phyloP scores from a whole-genome alignment of 164 flowering plant genomes.

The Piper longum region DNA sequence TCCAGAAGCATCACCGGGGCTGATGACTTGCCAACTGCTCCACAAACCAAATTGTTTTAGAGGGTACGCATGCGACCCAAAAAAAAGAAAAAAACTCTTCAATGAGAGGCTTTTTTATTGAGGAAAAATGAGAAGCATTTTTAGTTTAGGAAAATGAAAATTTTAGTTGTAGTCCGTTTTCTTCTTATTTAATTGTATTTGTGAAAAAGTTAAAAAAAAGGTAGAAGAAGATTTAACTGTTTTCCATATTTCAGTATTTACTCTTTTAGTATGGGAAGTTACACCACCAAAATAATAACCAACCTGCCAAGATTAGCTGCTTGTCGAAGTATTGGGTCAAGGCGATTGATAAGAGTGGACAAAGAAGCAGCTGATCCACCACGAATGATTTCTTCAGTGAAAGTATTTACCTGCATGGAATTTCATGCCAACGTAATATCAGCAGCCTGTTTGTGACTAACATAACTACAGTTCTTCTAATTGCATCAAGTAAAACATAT shows the following conservation, averaged over 20 bases:
- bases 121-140: neutral
- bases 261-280: too few species aligned
- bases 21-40: slow-evolving; percentile 98
- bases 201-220: too few species aligned
- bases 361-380: slow-evolving; percentile 97
- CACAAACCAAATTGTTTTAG: neutral
- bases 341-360: slow-evolving; percentile 79
- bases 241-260: too few species aligned
- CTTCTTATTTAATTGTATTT: neutral
- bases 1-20: slow-evolving; percentile 86
- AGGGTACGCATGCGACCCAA: neutral
- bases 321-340: slow-evolving; percentile 84
- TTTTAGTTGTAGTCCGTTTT: too few species aligned
- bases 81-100: too few species aligned
- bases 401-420: slow-evolving; percentile 59
- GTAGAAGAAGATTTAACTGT: too few species aligned
- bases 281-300: neutral
- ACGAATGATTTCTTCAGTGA: slow-evolving; percentile 95
- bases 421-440: neutral
- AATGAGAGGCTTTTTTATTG: too few species aligned
- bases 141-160: neutral
- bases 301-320: slow-evolving; percentile 93
- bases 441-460: neutral
- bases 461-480: neutral
- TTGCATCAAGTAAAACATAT: slow-evolving; percentile 17